phyloP scores from a whole-genome alignment of 208 protist genomes.

The Angomonas deanei region DNA sequence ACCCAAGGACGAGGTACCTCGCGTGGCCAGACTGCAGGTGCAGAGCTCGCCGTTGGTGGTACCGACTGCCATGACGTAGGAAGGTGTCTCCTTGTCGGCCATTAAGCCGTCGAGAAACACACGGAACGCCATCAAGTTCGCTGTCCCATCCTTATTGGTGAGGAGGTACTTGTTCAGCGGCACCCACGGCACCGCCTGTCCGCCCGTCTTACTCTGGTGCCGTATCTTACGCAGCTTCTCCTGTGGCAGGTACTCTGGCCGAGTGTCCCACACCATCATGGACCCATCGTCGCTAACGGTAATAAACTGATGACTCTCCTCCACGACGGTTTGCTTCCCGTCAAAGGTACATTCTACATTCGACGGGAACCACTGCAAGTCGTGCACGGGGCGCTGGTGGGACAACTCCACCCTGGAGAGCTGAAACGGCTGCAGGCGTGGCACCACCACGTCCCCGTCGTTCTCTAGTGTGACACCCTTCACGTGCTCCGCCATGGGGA shows the following conservation, averaged over 20 bases:
- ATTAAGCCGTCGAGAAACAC: slow-evolving; percentile 70
- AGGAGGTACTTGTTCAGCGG: slow-evolving; percentile 76
- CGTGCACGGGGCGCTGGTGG: slow-evolving; percentile 79
- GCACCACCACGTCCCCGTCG: slow-evolving; percentile 76
- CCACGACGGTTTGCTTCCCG: slow-evolving; percentile 68
- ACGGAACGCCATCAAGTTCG: slow-evolving; percentile 75
- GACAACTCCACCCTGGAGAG: slow-evolving; percentile 80
- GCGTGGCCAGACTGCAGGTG: slow-evolving; percentile 51
- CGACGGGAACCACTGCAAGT: slow-evolving; percentile 79
- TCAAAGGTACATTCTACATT: slow-evolving; percentile 81
- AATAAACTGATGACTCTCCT: slow-evolving; percentile 77
- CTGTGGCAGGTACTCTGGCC: slow-evolving; percentile 72
- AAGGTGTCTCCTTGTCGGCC: slow-evolving; percentile 33
- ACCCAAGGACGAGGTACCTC: slow-evolving; percentile 43
- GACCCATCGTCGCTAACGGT: slow-evolving; percentile 84
- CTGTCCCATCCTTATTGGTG: slow-evolving; percentile 48
- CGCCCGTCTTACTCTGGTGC: slow-evolving; percentile 57
- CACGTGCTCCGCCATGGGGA: slow-evolving; percentile 58
- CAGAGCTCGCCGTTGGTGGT: slow-evolving; percentile 73
- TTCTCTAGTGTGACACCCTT: slow-evolving; percentile 64
- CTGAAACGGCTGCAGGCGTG: slow-evolving; percentile 77
- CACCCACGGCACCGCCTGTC: slow-evolving; percentile 75
- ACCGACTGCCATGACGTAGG: slow-evolving; percentile 56
- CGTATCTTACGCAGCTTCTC: slow-evolving; percentile 90
- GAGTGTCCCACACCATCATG: slow-evolving; percentile 87